Evolutionary conservation across 805 yeast genomes (phyloP), one percentile per base, ranked within the genome.

Genomic region (Ogataea parapolymorpha): DNA sequence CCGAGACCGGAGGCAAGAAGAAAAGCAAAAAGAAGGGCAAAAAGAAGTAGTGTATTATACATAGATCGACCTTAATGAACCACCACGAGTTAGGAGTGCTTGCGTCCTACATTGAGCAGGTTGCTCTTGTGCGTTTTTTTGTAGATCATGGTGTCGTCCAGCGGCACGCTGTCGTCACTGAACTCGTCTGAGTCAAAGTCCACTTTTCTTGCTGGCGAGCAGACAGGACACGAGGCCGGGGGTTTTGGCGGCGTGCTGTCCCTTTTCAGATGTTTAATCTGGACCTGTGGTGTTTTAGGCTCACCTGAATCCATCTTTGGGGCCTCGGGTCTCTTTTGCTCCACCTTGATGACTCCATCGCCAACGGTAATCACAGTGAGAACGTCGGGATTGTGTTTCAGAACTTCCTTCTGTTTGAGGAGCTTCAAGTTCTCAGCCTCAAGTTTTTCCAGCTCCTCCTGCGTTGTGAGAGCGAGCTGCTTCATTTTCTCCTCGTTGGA

Each of bases 11-110:
- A 26, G 49, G 42, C 25, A 45, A 39, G 37, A 51, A 48, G 36
- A 53, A 49, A 30, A 40, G 41, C 16, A 53, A 54, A 29, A 52
- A 54, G 46, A 57, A 54, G 44, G 50, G 54, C 26, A 54, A 52
- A 36, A 49, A 46, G 32, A 51, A 45, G 42, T 51, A 40, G 22
- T 28, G 41, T 36, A 34, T 37, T 30, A 36, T 37, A 35, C 28
- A 29, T 40, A 29, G 26, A 30, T 28, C 25, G 39, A 23, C 24
- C 5, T n/a, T 26, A 35, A 34, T 29, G 37, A 32, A 23, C 39
- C 38, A 48, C 48, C 49, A 45, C 36, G 49, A 45, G 30, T 33
- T 25, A 18, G 39, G 33, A 16, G 49, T 18, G 42, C 11, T 30
- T 23, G 26, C 38, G 14, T 24, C 35, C 28, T 4, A 8, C 26